These are phyloP conservation scores for Metroxylon sagu DNA, from an alignment of 176 grass and related monocot species.

Conservation along the genomic window DNA sequence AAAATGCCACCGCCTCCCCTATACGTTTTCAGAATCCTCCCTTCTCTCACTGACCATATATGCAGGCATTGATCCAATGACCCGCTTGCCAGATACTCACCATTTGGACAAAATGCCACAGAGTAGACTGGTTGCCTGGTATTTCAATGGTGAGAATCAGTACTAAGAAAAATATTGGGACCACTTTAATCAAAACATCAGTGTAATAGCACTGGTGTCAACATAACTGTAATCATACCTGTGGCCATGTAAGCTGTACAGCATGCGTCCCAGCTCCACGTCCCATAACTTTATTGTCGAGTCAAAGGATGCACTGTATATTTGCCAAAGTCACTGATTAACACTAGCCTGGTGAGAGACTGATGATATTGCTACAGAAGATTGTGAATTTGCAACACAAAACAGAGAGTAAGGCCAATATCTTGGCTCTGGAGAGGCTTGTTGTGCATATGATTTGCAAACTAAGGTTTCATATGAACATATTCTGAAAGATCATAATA, in stretches of 20 bases:
- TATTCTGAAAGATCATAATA: too few species aligned
- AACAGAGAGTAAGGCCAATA: too few species aligned
- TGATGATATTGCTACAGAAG: too few species aligned
- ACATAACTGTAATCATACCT: slow-evolving; percentile 29
- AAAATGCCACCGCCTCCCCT: slow-evolving; percentile 90
- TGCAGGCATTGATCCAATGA: slow-evolving; percentile 89
- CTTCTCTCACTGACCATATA: slow-evolving; percentile 98
- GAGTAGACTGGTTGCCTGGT: slow-evolving; percentile 88
- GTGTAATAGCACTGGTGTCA: too few species aligned
- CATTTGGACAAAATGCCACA: slow-evolving; percentile 81
- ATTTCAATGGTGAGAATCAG: slow-evolving; percentile 1
- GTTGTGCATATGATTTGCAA: too few species aligned
- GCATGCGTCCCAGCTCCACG: slow-evolving; percentile 61
- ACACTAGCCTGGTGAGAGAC: too few species aligned
- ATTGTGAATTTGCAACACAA: too few species aligned
- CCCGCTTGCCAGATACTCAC: slow-evolving; percentile 88
- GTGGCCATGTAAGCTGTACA: slow-evolving; percentile 85
- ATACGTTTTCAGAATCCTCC: slow-evolving; percentile 74
- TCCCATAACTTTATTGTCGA: slow-evolving; percentile 96
- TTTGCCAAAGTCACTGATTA: slow-evolving; percentile 3
- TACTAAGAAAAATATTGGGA: too few species aligned
- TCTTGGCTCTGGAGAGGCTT: too few species aligned
- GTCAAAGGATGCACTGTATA: slow-evolving; percentile 77
- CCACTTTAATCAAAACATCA: too few species aligned
- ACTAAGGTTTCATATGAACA: too few species aligned